A percentile compares a stretch with the other conserved stretches of the same genome.
Conservation (phyloP, 2,329 filamentous ascomycete species). For the Aspergillus flavus region DNA sequence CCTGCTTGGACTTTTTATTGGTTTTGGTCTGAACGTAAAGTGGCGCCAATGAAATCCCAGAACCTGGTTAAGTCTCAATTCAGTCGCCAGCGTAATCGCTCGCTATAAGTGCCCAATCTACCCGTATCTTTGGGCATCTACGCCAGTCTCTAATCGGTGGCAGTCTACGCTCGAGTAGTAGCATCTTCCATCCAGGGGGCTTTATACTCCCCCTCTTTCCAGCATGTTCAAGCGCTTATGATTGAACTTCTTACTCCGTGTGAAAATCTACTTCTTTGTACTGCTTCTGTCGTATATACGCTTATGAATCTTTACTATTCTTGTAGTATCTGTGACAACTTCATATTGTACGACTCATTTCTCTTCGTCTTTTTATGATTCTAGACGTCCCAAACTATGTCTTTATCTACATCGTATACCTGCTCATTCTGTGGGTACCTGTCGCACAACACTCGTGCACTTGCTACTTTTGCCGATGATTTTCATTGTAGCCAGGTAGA, state of each 20-base stretch:
- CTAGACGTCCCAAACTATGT: conserved; percentile 28
- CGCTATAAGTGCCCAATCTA: conserved; percentile 4
- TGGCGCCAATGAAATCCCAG: neutral
- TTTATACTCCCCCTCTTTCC: neutral
- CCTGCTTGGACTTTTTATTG: neutral
- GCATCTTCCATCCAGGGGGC: neutral
- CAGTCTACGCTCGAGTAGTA: neutral
- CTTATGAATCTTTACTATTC: neutral
- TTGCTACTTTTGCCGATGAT: conserved; percentile 41
- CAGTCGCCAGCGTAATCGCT: neutral
- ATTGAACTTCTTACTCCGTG: neutral
- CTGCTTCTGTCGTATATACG: neutral
- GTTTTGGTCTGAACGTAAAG: neutral
- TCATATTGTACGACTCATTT: neutral
- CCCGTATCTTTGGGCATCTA: conserved; percentile 7
- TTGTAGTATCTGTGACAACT: neutral
- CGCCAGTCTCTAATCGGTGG: neutral
- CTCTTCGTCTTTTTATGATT: neutral
- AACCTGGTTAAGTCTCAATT: neutral
- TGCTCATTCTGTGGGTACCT: conserved; percentile 43
- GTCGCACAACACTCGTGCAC: conserved; percentile 38
- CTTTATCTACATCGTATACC: conserved; percentile 40
- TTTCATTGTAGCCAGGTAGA: conserved; percentile 46
- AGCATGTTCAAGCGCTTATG: neutral
- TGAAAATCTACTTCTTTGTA: neutral